Base-by-base conservation (phyloP, 2,329 filamentous ascomycete species). In the Elsinoe ampelina region DNA sequence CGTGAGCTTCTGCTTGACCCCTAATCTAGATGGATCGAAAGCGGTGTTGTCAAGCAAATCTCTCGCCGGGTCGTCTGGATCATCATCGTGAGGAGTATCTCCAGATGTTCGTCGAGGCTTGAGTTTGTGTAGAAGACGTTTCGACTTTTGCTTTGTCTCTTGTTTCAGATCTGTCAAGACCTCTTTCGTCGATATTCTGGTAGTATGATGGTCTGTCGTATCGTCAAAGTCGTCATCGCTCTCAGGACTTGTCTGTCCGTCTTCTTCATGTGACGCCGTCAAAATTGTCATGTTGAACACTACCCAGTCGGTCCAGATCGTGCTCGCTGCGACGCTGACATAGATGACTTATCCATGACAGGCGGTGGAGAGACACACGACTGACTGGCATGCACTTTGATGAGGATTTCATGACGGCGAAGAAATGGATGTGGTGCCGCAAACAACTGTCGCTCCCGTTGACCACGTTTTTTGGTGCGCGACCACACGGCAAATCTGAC, bases 21-120 rank as follows among this genome's bases (percentile, higher is more conserved):
- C 58, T 6, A 68, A 51, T 34, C 61, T 56, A 2, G 61, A 57
- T 12, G 69, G 66, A 55, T 69, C 68, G 60, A 72, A 72, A 7
- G 69, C 70, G 8, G 70, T 64, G 56, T 72, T 60, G n/a, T 58
- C 38, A 13, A 57, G 52, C 12, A 66, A 42, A 19, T 55, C 38
- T 8, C 54, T 17, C 11, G 54, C 34, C 3, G 57, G 42, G 39
- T 61, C 55, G 13, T 59, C 38, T n/a, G 30, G 19, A 5, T 51
- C 36, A 30, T 39, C 32, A 13, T 54, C 47, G 41, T 26, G 22
- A 26, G 41, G 11, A 8, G 7, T 43, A 41, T 61, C 59, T 15
- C 15, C 30, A 13, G 38, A 35, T 10, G 34, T 19, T n/a, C 43
- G 38, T 32, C n/a, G 34, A 12, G 39, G 54, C 12, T 43, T 56